Evolutionary conservation across 2,329 filamentous ascomycete species (phyloP).

Genomic region (Elsinoe batatas): DNA sequence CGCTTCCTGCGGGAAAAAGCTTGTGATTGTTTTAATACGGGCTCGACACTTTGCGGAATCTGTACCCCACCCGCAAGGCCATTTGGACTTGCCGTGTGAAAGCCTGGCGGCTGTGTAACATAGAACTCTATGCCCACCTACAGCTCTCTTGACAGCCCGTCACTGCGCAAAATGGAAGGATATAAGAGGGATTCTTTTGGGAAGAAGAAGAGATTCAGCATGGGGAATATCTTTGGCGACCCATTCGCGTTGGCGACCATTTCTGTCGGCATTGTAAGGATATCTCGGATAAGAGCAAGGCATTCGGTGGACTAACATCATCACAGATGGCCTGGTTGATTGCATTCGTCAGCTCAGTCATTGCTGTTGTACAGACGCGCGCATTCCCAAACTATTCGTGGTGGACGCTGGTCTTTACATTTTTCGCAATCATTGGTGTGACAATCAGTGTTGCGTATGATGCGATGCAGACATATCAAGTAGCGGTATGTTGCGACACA

Average conservation of each 20-base stretch:
- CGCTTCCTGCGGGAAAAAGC: not conserved
- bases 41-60: not conserved
- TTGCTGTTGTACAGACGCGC: slow-evolving; percentile 48
- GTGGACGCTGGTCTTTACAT: slow-evolving; percentile 81
- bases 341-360: slow-evolving; percentile 74
- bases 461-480: slow-evolving; percentile 76
- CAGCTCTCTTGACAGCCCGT: slow-evolving; percentile 60
- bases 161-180: slow-evolving; percentile 71
- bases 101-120: slow-evolving; percentile 3
- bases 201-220: slow-evolving; percentile 51
- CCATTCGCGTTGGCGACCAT: slow-evolving; percentile 91
- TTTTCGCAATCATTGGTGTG: slow-evolving; percentile 72
- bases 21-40: slow-evolving; percentile 7
- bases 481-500: slow-evolving; percentile 50
- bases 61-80: not conserved
- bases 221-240: slow-evolving; percentile 89
- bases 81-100: not conserved
- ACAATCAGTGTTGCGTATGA: slow-evolving; percentile 77
- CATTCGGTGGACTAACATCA: slow-evolving; percentile 14
- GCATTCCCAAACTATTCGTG: slow-evolving; percentile 78
- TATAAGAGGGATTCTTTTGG: slow-evolving; percentile 27
- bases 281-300: not conserved
- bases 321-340: slow-evolving; percentile 86
- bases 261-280: slow-evolving; percentile 77
- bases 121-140: slow-evolving; percentile 55